These are phyloP conservation scores for Balansia obtecta DNA, from an alignment of 2,329 filamentous ascomycete species.

Conservation along the genomic window DNA sequence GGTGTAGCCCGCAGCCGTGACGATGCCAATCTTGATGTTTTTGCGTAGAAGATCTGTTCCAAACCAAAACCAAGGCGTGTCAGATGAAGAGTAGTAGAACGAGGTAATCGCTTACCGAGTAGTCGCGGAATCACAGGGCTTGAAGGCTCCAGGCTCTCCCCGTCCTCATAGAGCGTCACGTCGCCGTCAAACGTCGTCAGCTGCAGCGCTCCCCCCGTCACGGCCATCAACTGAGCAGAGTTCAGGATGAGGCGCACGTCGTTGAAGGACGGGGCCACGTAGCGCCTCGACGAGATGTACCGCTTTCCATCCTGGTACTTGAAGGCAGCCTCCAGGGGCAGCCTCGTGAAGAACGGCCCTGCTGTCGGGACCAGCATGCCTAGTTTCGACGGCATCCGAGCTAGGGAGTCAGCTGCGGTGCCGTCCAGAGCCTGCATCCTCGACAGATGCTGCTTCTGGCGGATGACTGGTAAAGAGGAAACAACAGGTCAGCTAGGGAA, in stretches of 20 bases:
- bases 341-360: conserved; percentile 83
- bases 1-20: conserved; percentile 92
- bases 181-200: conserved; percentile 96
- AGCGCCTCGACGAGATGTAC: conserved; percentile 80
- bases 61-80: too few species aligned
- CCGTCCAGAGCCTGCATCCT: conserved; percentile 2
- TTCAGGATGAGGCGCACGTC: conserved; percentile 89
- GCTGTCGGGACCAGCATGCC: conserved; percentile 84
- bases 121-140: conserved; percentile 65
- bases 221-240: conserved; percentile 84
- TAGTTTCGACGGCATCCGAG: conserved; percentile 59
- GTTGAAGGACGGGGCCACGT: conserved; percentile 95
- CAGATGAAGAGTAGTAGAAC: neutral
- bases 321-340: conserved; percentile 83
- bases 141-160: conserved; percentile 59
- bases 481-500: too few species aligned
- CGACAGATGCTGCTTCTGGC: conserved; percentile 38
- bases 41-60: conserved; percentile 54
- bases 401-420: conserved; percentile 21
- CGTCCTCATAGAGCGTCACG: conserved; percentile 90
- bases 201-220: conserved; percentile 66
- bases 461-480: too few species aligned
- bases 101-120: conserved; percentile 25
- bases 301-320: conserved; percentile 76
- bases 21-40: conserved; percentile 81